Percentiles rank a stretch among this genome's conserved stretches.
These are phyloP conservation scores for Sclerotinia nivalis DNA, from an alignment of 2,329 filamentous ascomycete genomes.

Conservation along the genomic window DNA sequence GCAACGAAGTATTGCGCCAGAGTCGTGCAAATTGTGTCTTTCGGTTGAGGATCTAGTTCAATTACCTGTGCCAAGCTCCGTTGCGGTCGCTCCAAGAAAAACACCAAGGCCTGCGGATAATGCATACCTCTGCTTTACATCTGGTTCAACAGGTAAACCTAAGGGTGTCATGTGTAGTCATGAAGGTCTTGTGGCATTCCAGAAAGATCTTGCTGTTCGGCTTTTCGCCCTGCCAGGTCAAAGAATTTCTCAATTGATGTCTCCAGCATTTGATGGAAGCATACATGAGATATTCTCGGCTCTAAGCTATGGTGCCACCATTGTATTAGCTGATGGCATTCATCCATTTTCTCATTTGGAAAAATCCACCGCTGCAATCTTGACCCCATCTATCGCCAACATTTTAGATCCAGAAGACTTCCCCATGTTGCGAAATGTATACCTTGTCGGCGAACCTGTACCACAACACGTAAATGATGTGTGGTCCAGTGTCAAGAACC, in stretches of 20 bases:
- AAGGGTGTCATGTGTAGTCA: conserved; percentile 47
- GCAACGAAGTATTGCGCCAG: conserved; percentile 21
- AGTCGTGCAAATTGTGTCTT: conserved; percentile 19
- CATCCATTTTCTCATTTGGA: conserved; percentile 23
- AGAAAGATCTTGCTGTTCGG: conserved; percentile 41
- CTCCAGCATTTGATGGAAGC: conserved; percentile 47
- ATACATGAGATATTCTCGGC: conserved; percentile 41
- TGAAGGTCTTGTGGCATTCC: conserved; percentile 43
- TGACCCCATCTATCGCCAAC: conserved; percentile 23
- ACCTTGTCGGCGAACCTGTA: conserved; percentile 45
- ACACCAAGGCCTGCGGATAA: conserved; percentile 11
- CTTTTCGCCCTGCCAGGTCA: conserved; percentile 41
- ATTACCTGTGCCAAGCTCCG: conserved; percentile 7
- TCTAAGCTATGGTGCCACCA: conserved; percentile 17
- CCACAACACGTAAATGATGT: conserved; percentile 40
- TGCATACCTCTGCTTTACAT: conserved; percentile 50
- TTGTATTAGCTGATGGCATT: background rate
- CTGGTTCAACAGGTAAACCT: conserved; percentile 47
- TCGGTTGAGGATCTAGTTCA: conserved; percentile 23
- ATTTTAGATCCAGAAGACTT: conserved; percentile 18
- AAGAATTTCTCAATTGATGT: conserved; percentile 46
- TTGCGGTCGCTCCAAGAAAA: background rate
- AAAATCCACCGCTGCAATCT: conserved; percentile 9
- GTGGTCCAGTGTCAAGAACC: conserved; percentile 39
- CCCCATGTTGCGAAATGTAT: conserved; percentile 33